phyloP scores from a whole-genome alignment of 345 rosid species.

The Durio zibethinus region DNA sequence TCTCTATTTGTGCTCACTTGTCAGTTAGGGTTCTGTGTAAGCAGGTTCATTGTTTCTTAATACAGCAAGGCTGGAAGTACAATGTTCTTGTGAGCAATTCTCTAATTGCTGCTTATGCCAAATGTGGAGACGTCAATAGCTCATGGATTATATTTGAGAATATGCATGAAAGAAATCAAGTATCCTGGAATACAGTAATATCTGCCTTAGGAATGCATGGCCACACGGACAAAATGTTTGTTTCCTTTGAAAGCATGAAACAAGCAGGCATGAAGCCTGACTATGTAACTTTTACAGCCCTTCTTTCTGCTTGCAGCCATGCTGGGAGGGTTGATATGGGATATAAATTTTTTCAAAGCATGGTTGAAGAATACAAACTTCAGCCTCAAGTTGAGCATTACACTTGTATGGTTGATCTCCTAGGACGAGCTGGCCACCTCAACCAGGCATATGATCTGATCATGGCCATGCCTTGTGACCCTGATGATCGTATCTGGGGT shows the following conservation, averaged over 20 bases:
- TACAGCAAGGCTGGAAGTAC: conserved; percentile 29
- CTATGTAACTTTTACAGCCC: conserved; percentile 36
- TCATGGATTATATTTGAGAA: conserved; percentile 31
- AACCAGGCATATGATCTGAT: conserved; percentile 41
- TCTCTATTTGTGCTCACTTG: conserved; percentile 36
- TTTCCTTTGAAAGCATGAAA: conserved; percentile 39
- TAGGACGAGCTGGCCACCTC: conserved; percentile 43
- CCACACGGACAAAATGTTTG: conserved; percentile 24
- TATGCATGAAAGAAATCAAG: conserved; percentile 28
- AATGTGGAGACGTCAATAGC: conserved; percentile 38
- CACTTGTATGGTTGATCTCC: conserved; percentile 53
- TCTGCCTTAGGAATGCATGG: conserved; percentile 47
- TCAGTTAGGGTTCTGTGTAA: conserved; percentile 32
- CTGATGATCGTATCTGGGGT: conserved; percentile 46
- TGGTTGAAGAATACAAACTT: conserved; percentile 37
- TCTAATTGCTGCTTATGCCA: conserved; percentile 38
- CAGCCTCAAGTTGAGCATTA: conserved; percentile 44
- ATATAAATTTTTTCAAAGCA: conserved; percentile 36
- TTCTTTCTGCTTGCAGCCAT: conserved; percentile 50
- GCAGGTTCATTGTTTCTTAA: conserved; percentile 42
- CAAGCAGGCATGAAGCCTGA: conserved; percentile 33
- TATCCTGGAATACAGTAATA: conserved; percentile 47
- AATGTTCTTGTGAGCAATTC: conserved; percentile 42
- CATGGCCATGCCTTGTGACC: conserved; percentile 38
- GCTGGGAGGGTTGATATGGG: conserved; percentile 37